Percentiles rank a stretch among this genome's conserved stretches.
phyloP scores from a whole-genome alignment of 2,329 filamentous ascomycete species.

The Pezicula carpinea region DNA sequence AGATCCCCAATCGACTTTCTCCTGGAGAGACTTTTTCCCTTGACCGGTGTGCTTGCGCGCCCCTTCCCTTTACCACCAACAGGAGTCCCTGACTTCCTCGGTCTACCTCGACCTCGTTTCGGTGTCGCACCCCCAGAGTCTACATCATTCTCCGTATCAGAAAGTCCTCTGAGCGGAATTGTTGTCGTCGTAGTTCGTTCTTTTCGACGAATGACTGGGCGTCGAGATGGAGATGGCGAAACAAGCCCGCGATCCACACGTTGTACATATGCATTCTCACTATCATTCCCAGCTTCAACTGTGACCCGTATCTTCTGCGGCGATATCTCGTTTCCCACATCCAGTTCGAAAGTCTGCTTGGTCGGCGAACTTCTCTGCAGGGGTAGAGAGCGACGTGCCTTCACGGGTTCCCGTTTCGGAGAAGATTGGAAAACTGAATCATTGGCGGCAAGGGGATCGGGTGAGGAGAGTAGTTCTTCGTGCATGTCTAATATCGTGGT shows the following conservation, averaged over 20 bases:
- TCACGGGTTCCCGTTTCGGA: slow-evolving; percentile 20
- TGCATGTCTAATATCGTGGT: slow-evolving; percentile 15
- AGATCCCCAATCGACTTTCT: slow-evolving; percentile 22
- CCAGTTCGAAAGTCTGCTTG: slow-evolving; percentile 30
- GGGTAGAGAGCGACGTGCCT: slow-evolving; percentile 18
- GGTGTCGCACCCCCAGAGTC: slow-evolving; percentile 28
- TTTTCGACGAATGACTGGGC: slow-evolving; percentile 14
- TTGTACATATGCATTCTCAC: slow-evolving; percentile 17
- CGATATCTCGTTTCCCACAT: slow-evolving; percentile 28
- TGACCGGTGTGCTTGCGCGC: slow-evolving; percentile 19
- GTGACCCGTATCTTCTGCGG: slow-evolving; percentile 31
- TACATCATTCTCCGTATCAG: slow-evolving; percentile 24
- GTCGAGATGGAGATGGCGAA: slow-evolving; percentile 16
- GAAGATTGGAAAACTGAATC: slow-evolving; percentile 21
- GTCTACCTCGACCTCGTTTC: slow-evolving; percentile 35
- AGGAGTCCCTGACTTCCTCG: slow-evolving; percentile 36
- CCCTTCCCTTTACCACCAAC: slow-evolving; percentile 27
- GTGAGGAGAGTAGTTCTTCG: slow-evolving; percentile 24
- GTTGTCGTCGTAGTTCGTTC: slow-evolving; percentile 28
- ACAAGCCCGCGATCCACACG: slow-evolving; percentile 6
- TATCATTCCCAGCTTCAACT: slow-evolving; percentile 27
- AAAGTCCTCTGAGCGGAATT: slow-evolving; percentile 27
- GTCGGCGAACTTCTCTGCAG: slow-evolving; percentile 25
- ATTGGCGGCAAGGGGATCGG: slow-evolving; percentile 29
- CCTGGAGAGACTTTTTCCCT: slow-evolving; percentile 13